Evolutionary conservation across 129 eudicot genomes (phyloP), one percentile per base, ranked within the genome.

Genomic region (Chrysanthemum seticuspe): DNA sequence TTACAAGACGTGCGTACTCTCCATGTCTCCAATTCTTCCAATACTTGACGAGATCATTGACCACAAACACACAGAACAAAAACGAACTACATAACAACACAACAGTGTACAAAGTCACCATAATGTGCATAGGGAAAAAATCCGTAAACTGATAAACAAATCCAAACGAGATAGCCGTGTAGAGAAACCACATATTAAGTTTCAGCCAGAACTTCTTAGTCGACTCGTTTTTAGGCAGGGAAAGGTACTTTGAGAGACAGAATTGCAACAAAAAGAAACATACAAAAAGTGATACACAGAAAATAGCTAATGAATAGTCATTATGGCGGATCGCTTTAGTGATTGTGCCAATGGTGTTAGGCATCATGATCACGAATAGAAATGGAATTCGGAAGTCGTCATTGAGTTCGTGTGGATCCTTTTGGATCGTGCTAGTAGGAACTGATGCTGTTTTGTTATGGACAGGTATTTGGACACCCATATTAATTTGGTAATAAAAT

Each of bases 171-270:
- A 74, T 16, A 14, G 62, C 71, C 12, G 78, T 63, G 64, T 74
- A 74, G 10, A 74, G 71, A 64, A 74, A 74, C 78, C 78, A 74
- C 19, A 63, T 74, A 13, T 74, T 65, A 34, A 74, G 3, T 36
- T 74, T 74, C 44, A 63, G 15, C 44, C 23, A 52, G 18, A 51
- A 31, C 34, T 64, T 54, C 64, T 63, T 14, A 0, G 27, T 10
- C 52, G 36, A 74, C 65, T 51, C 64, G 40, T 52, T 63, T 74
- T 74, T 74, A 31, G 71, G 78, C 44, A 74, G 0, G 0, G 61
- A 50, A 6, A 36, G 4, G 53, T 25, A 63, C 29, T 62, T 73
- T 13, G 48, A 48, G 19, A 73, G 49, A 18, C 60, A 73, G 10
- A 64, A 64, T 63, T 65, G 63, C 9, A 54, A 12, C 25, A 64